Conservation (phyloP, 768 basidiomycete species). For the Amanita subjunquillea region DNA sequence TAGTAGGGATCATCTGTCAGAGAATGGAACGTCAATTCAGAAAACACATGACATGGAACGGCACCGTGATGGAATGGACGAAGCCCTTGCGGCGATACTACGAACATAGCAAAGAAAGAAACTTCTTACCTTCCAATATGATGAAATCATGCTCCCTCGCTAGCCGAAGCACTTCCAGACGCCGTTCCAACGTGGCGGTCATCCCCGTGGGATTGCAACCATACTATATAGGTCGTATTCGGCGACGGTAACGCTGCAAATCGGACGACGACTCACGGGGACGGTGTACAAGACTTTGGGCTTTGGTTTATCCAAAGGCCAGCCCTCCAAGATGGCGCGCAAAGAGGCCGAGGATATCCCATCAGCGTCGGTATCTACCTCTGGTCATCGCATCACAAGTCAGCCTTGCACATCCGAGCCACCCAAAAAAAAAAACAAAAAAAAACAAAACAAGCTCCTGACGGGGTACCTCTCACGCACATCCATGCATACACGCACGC, state of each 20-base stretch:
- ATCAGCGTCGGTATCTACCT: conserved; percentile 66
- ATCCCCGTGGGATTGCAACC: conserved; percentile 85
- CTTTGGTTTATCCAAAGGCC: conserved; percentile 62
- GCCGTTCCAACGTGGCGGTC: conserved; percentile 61
- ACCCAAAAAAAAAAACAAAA: not conserved
- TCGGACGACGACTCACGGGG: conserved; percentile 33
- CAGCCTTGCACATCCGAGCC: not conserved
- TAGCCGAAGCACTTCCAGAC: conserved; percentile 61
- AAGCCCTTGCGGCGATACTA: not conserved
- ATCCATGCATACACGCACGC: not conserved
- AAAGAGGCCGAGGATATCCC: conserved; percentile 58
- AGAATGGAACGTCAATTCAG: not conserved
- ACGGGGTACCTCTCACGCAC: not conserved
- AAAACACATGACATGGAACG: not conserved
- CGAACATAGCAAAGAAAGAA: not conserved
- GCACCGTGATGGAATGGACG: not conserved
- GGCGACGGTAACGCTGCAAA: not conserved
- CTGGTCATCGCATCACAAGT: conserved; percentile 23
- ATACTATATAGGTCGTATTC: conserved; percentile 32
- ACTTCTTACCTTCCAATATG: conserved; percentile 67
- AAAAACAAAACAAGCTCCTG: not conserved
- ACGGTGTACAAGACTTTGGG: conserved; percentile 82
- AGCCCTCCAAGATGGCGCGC: conserved; percentile 55
- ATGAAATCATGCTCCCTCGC: conserved; percentile 67
- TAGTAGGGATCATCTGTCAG: conserved; percentile 69